Evolutionary conservation across 257 asterid species (phyloP), one percentile per base, ranked within the genome.

Genomic region (Marsdenia floribunda): DNA sequence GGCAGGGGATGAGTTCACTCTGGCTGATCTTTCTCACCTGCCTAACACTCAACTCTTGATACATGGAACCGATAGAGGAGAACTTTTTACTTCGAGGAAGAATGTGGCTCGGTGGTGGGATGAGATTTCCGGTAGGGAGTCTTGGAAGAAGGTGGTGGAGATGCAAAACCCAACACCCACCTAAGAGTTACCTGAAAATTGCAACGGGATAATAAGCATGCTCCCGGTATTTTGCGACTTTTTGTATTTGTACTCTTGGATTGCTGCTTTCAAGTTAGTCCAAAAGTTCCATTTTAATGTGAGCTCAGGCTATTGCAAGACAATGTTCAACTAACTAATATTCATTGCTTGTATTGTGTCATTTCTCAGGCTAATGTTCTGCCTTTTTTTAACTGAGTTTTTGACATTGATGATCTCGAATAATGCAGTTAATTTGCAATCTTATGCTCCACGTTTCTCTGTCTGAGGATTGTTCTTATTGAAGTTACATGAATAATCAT

Each of bases 31-130:
- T 40, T 90, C 90, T 75, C 98, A 92, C 86, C 81, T 92, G 16
- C 98, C 97, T 26, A 90, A 83, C 73, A 49, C 80, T 2, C 88
- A 86, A 50, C 82, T 77, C 77, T 82, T 92, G 83, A 85, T 81
- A 77, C 84, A 75, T n/a, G 75, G 78, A 33, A 83, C 90, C 33
- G 81, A 80, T 12, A 71, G 53, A 47, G 87, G 76, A 59, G 96
- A 87, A 76, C 80, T 87, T 26, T 79, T 92, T 66, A 80, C 79
- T 67, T 81, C 88, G 38, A 85, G 96, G 87, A 77, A 85, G 79
- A 90, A 91, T 70, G 93, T 91, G 7, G 93, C 77, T 70, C 85
- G 97, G 86, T 92, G 97, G 97, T 90, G 97, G 97, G 84, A 49
- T 14, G 96, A 92, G 79, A 90, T 92, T 71, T 87, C 96, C 0